These are phyloP conservation scores for Talaromyces funiculosus DNA, from an alignment of 2,329 filamentous ascomycete species.

Conservation along the genomic window DNA sequence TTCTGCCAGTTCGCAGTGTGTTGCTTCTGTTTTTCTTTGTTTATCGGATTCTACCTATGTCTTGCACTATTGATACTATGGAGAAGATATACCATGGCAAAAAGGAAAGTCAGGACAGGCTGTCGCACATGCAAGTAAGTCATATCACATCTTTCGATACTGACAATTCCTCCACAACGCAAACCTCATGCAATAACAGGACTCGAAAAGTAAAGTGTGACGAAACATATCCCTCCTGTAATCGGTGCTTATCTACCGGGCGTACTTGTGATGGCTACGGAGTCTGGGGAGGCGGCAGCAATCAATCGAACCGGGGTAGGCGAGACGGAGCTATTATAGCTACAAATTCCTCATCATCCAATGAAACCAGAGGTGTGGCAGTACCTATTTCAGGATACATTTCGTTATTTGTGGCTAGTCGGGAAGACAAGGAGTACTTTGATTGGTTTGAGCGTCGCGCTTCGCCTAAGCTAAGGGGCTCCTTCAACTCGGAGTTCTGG, in stretches of 20 bases:
- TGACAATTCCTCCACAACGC: not conserved
- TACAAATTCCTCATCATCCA: not conserved
- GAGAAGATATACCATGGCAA: not conserved
- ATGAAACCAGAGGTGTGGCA: not conserved
- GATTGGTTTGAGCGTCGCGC: conserved; percentile 5
- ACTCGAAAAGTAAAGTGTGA: conserved; percentile 11
- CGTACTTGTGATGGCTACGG: conserved; percentile 12
- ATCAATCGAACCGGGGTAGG: not conserved
- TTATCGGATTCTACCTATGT: not conserved
- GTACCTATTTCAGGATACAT: not conserved
- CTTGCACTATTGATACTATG: too few species aligned
- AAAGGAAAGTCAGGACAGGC: conserved; percentile 5
- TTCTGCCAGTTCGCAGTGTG: not conserved
- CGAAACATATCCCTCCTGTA: conserved; percentile 4
- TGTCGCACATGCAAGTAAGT: conserved; percentile 13
- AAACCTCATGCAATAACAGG: not conserved
- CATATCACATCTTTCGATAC: too few species aligned
- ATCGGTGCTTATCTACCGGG: conserved; percentile 6
- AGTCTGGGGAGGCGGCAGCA: conserved; percentile 6
- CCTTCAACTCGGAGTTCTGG: conserved; percentile 5
- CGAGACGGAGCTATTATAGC: not conserved
- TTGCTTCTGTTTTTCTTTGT: not conserved
- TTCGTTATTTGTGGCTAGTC: conserved; percentile 6
- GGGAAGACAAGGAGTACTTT: conserved; percentile 3
- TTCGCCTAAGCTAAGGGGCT: conserved; percentile 2